A percentile compares a stretch with the other conserved stretches of the same genome.
These are phyloP conservation scores for Phytopythium delawarense DNA, from an alignment of 352 stramenopile genomes.

Conservation along the genomic window DNA sequence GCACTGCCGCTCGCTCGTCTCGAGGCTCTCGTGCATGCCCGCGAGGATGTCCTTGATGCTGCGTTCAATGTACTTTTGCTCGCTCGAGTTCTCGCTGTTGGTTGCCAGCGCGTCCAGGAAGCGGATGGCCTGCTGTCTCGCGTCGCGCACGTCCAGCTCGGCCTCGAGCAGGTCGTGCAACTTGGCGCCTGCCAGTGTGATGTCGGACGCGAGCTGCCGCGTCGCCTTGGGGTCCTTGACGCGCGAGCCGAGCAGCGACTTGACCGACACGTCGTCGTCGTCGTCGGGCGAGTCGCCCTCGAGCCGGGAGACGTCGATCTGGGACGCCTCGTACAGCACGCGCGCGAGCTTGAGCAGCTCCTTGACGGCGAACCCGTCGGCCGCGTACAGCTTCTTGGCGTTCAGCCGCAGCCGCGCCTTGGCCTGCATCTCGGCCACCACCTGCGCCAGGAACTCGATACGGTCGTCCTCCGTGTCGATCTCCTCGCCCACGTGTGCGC, in stretches of 20 bases:
- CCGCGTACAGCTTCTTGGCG: constrained; percentile 94
- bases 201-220: constrained; percentile 89
- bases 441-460: constrained; percentile 92
- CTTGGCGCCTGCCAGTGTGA: constrained; percentile 91
- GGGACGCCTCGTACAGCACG: constrained; percentile 89
- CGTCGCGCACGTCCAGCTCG: constrained; percentile 86
- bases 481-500: constrained; percentile 85
- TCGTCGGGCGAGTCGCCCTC: constrained; percentile 56
- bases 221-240: constrained; percentile 89
- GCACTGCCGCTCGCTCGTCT: constrained; percentile 84
- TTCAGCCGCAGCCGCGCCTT: constrained; percentile 94
- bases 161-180: constrained; percentile 91
- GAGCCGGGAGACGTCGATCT: constrained; percentile 55
- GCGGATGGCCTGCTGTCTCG: constrained; percentile 78
- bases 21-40: constrained; percentile 81
- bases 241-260: constrained; percentile 65
- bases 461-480: constrained; percentile 95
- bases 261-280: constrained; percentile 66
- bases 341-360: constrained; percentile 95
- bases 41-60: constrained; percentile 72
- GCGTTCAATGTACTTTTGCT: constrained; percentile 88
- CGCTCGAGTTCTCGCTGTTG: constrained; percentile 77
- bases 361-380: constrained; percentile 92
- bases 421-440: constrained; percentile 72
- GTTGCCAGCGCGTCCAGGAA: constrained; percentile 91